Conservation (phyloP, 805 yeast genomes). For the Kregervanrija delftensis region DNA sequence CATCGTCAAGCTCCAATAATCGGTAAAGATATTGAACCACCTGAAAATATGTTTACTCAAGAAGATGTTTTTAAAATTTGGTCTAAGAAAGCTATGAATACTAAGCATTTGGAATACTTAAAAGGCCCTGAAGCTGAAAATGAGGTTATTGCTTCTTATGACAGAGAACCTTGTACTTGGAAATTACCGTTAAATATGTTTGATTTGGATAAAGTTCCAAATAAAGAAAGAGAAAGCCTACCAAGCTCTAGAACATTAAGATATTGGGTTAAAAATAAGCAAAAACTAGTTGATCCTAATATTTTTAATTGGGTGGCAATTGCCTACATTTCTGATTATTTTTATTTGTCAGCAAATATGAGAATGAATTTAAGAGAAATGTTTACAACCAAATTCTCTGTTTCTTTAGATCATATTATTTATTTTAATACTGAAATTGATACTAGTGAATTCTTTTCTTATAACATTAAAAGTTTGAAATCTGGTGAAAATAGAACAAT, state of each 20-base stretch:
- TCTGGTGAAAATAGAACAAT: constrained; percentile 48
- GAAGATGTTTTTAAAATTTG: constrained; percentile 22
- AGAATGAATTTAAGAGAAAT: constrained; percentile 42
- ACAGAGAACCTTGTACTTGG: constrained; percentile 29
- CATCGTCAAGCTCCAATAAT: constrained; percentile 22
- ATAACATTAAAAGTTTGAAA: constrained; percentile 40
- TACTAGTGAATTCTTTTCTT: constrained; percentile 37
- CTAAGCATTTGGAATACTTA: constrained; percentile 19
- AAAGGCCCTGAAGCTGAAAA: constrained; percentile 13
- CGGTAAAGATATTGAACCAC: constrained; percentile 23
- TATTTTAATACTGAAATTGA: constrained; percentile 55
- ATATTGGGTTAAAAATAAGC: constrained; percentile 28
- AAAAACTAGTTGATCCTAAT: constrained; percentile 15
- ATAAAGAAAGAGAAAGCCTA: constrained; percentile 10
- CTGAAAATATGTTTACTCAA: constrained; percentile 24
- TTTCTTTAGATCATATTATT: constrained; percentile 60
- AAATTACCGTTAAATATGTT: constrained; percentile 27
- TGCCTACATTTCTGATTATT: constrained; percentile 54
- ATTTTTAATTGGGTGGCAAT: constrained; percentile 48
- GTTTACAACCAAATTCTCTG: constrained; percentile 43
- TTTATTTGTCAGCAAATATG: constrained; percentile 44
- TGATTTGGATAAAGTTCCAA: constrained; percentile 19
- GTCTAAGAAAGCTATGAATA: constrained; percentile 18
- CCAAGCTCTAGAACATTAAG: constrained; percentile 23
- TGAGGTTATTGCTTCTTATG: constrained; percentile 21